Percentiles rank a stretch among this genome's conserved stretches.
phyloP scores from a whole-genome alignment of 441 rosid species.

The Adansonia rubrostipa region DNA sequence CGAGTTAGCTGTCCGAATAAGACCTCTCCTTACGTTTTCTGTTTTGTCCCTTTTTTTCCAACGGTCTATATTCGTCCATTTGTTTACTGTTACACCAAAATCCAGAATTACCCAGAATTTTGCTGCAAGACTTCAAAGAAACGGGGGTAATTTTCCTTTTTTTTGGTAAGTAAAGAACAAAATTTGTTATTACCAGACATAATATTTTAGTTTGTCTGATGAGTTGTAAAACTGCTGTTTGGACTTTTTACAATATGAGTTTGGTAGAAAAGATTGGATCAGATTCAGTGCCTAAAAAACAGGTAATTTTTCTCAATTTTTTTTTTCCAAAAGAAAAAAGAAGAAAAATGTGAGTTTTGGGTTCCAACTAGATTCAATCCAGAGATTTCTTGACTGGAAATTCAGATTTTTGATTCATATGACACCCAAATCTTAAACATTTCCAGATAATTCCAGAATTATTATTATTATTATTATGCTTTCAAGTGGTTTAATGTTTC shows the following conservation, averaged over 20 bases:
- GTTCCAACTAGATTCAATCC: not conserved
- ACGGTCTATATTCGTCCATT: not conserved
- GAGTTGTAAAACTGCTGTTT: not conserved
- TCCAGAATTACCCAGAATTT: not conserved
- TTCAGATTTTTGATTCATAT: not conserved
- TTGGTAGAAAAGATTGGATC: not conserved
- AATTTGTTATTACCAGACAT: not conserved
- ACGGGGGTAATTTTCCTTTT: too few species aligned
- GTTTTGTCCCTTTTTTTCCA: not conserved
- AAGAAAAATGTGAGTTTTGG: not conserved
- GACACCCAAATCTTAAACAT: too few species aligned
- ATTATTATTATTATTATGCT: too few species aligned
- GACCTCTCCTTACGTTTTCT: conserved; percentile 8
- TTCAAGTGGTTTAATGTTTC: too few species aligned
- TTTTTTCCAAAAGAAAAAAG: not conserved
- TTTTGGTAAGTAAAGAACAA: not conserved
- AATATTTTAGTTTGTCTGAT: not conserved
- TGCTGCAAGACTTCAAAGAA: not conserved
- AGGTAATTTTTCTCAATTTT: too few species aligned
- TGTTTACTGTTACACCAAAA: not conserved
- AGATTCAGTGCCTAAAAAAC: too few species aligned
- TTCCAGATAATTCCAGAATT: too few species aligned
- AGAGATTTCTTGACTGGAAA: not conserved
- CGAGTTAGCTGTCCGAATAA: conserved; percentile 12
- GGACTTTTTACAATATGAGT: not conserved